Evolutionary conservation across 139 green algal genomes (phyloP), one percentile per base, ranked within the genome.

Genomic region (Chlorella sorokiniana): DNA sequence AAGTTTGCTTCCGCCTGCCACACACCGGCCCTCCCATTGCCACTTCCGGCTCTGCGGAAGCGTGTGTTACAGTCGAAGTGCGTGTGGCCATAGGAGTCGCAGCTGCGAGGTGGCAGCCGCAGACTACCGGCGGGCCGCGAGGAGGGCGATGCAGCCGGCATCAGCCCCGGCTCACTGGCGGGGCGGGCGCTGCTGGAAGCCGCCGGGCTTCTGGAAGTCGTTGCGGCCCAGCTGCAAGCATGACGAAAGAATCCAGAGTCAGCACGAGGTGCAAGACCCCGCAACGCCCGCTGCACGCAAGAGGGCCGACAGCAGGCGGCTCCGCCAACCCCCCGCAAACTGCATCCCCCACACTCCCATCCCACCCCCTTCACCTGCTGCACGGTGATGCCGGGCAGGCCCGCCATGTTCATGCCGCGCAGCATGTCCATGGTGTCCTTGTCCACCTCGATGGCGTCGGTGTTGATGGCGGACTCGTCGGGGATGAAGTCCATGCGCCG

Each of bases 401-500:
- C 91, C 71, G 83, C 89, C 97, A 99, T 96, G 93, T 95, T 96
- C 63, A 99, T 90, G 59, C 86, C 79, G 81, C 93, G 91, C 68
- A 99, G 91, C 94, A 99, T 98, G 5, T 99, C 97, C 89, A 97
- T 88, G 52, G 97, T 99, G 82, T 98, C 96, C 33, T 88, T 86
- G 93, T 99, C 97, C n/a, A 99, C 93, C 92, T 99, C 96, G 54
- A 99, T 99, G 78, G 84, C 80, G 59, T 97, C 91, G 38, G 90
- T 94, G 83, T 98, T 93, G 83, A 99, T 86, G 65, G 97, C 97
- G 31, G 95, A 99, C 91, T 98, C 91, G 27, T 99, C 97, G 48
- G 97, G 97, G 84, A 99, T 94, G 86, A 97, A 99, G 93, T 99
- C 97, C 95, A 99, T 97, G 85, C 97, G 94, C 25, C 97, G 85